Evolutionary conservation across 129 eudicot genomes (phyloP), one percentile per base, ranked within the genome.

Genomic region (Heracleum sosnowskyi): DNA sequence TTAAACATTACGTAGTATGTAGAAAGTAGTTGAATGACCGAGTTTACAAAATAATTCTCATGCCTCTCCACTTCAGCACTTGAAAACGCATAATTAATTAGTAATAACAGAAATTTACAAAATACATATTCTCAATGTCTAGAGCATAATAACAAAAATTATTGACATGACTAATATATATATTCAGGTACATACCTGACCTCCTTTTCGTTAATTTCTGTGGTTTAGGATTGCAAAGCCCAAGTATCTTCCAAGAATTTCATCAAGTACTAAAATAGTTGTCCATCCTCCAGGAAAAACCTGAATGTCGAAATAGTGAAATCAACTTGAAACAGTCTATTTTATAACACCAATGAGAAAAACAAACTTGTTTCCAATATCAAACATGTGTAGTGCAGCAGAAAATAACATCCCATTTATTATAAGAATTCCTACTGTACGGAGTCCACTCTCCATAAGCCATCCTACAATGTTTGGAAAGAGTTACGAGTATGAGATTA

Each of bases 201-300:
- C 83, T 87, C 88, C 78, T 92, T 90, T 84, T 90, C 96, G 78
- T 90, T 89, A 20, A 89, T 80, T 86, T 92, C 97, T 63, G 90
- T 79, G 74, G 80, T 83, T 79, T 89, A 81, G 81, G 89, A 87
- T 64, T 90, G 99, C 74, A 96, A 88, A 86, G 84, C 86, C 97
- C 97, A 96, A 36, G 99, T 85, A 83, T 96, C 97, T 84, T 96
- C 99, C 87, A 96, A 83, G 86, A 96, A 96, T 77, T 96, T 96
- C 79, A 87, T 90, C 99, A n/a, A n/a, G n/a, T n/a, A n/a, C n/a
- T n/a, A n/a, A n/a, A n/a, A n/a, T n/a, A n/a, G n/a, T n/a, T n/a
- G n/a, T n/a, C n/a, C n/a, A n/a, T n/a, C n/a, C n/a, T n/a, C n/a
- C n/a, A n/a, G n/a, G n/a, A n/a, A n/a, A n/a, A n/a, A n/a, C n/a